Evolutionary conservation across 2,329 filamentous ascomycete species (phyloP), one percentile per base, ranked within the genome.

Genomic region (Emergomyces pasteurianus): DNA sequence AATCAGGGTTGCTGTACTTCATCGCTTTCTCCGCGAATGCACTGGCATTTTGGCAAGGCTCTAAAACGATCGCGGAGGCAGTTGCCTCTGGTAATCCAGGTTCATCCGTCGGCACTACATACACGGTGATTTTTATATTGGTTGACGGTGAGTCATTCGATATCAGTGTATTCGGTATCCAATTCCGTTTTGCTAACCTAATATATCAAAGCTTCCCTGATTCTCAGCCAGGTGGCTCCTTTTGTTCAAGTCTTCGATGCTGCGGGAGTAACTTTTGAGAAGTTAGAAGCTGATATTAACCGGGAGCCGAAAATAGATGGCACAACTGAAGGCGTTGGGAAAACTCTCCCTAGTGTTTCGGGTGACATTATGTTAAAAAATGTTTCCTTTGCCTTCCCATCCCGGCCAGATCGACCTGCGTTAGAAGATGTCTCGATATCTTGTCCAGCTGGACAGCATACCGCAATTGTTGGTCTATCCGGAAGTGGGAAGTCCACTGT

Each of bases 381-480:
- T 23, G 72, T 77, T 40, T 72, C 70, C 9, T 75, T 76, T 61
- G 67, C 87, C 92, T 62, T 73, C 62, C 67, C 70, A 5, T 72
- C 71, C 0, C 64, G 72, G 47, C 68, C 71, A 12, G 68, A 71
- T 43, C 65, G 66, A 12, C 63, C 62, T 16, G 70, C 72, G 3
- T 65, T 73, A 14, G 61, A 68, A 18, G 63, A 68, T 28, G 62
- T 74, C 47, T 86, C 78, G 57, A 80, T 95, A 1, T 74, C 81
- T 0, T 85, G 94, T 46, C 87, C 89, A 1, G 87, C 89, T 2
- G 89, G 89, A 31, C 92, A 92, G 76, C 89, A 87, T 28, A 92
- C 90, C 0, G 91, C 91, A 1, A 77, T 95, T 0, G 91, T 95
- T 3, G 78, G 78, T 9, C 74, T 77, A 18, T 76, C 79, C 21